phyloP scores from a whole-genome alignment of 1,284 basidiomycete genomes.

The Phylloporus sp. region DNA sequence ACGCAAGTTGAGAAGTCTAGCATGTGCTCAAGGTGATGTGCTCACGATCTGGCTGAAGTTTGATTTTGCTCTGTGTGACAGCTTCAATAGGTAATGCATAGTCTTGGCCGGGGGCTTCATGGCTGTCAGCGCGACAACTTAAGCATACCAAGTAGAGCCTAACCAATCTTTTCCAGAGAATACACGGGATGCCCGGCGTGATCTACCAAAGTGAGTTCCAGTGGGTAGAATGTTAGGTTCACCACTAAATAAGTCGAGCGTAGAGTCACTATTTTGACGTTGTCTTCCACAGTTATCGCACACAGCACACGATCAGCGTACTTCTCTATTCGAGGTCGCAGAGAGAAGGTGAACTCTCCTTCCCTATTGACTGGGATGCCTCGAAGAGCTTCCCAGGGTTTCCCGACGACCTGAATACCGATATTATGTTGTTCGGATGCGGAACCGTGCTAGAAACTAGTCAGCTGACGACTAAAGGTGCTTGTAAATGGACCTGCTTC shows the following conservation, averaged over 20 bases:
- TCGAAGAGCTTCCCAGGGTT: slow-evolving; percentile 90
- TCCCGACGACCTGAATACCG: slow-evolving; percentile 83
- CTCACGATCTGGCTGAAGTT: slow-evolving; percentile 93
- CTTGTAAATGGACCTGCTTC: slow-evolving; percentile 60
- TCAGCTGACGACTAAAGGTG: slow-evolving; percentile 9
- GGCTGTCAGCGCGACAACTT: slow-evolving; percentile 6
- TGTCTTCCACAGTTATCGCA: slow-evolving; percentile 90
- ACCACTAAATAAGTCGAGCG: slow-evolving; percentile 94
- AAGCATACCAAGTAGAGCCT: slow-evolving; percentile 32
- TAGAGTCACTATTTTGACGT: slow-evolving; percentile 95
- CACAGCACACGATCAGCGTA: slow-evolving; percentile 86
- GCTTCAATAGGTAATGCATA: slow-evolving; percentile 93
- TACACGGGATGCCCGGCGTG: slow-evolving; percentile 82
- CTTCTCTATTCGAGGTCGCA: slow-evolving; percentile 81
- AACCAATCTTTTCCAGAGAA: slow-evolving; percentile 84
- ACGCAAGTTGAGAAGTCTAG: slow-evolving; percentile 11
- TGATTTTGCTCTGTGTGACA: slow-evolving; percentile 83
- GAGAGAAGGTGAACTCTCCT: slow-evolving; percentile 88
- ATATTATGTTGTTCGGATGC: slow-evolving; percentile 83
- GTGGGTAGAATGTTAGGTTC: slow-evolving; percentile 91
- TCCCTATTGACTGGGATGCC: slow-evolving; percentile 94
- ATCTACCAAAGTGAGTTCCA: slow-evolving; percentile 93
- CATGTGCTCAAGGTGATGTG: slow-evolving; percentile 12
- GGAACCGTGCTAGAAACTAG: slow-evolving; percentile 69
- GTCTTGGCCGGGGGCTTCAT: slow-evolving; percentile 79